These are phyloP conservation scores for Omphalotus guepiniiformis DNA, from an alignment of 768 basidiomycete species.

Conservation along the genomic window DNA sequence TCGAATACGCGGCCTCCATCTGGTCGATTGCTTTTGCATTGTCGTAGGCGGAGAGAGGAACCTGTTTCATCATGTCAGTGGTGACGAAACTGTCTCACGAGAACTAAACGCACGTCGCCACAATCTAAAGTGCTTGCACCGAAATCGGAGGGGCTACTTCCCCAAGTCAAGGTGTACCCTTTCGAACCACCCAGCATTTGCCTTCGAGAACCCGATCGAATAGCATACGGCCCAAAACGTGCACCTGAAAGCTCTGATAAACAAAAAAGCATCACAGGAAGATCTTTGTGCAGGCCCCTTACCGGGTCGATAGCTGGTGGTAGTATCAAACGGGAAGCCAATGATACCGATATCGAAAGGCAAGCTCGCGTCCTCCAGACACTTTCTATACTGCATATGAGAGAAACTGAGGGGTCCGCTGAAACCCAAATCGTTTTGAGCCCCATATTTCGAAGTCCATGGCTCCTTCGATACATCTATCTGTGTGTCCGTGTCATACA, in stretches of 20 bases:
- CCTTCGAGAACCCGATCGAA: conserved; percentile 55
- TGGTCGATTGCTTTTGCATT: conserved; percentile 61
- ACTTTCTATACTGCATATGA: conserved; percentile 54
- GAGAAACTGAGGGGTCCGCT: conserved; percentile 64
- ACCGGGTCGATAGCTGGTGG: conserved; percentile 39
- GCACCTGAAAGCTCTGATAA: conserved; percentile 34
- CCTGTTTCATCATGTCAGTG: conserved; percentile 11
- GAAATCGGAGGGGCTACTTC: conserved; percentile 43
- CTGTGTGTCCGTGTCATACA: neutral
- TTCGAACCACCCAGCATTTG: conserved; percentile 28
- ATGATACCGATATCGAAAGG: conserved; percentile 59
- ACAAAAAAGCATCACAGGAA: neutral
- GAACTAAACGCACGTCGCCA: conserved; percentile 46
- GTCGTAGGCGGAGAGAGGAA: conserved; percentile 46
- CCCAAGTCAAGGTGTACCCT: conserved; percentile 54
- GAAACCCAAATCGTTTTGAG: conserved; percentile 52
- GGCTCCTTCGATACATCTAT: conserved; percentile 20
- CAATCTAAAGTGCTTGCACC: conserved; percentile 55
- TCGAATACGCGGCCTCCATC: conserved; percentile 62
- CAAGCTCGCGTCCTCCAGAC: conserved; percentile 41
- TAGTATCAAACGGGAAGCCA: conserved; percentile 61
- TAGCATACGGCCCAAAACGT: conserved; percentile 65
- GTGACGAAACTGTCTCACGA: neutral
- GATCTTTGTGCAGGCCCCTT: neutral
- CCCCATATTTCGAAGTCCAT: conserved; percentile 53